Conservation (phyloP, 2,329 filamentous ascomycete species). For the Kalmusia sp. region DNA sequence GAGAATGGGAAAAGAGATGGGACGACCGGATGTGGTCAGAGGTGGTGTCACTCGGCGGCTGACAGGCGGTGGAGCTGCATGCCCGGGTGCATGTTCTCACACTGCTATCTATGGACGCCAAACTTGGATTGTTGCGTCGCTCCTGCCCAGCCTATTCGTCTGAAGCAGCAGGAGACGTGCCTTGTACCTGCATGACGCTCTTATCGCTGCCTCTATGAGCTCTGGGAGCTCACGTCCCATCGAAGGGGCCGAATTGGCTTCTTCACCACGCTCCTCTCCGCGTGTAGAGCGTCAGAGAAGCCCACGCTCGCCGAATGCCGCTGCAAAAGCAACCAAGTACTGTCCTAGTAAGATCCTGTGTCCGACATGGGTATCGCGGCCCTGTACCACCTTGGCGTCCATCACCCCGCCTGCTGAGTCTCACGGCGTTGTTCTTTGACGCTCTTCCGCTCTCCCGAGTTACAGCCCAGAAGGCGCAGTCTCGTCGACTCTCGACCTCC, state of each 20-base stretch:
- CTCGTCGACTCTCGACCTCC: background rate
- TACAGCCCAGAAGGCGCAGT: background rate
- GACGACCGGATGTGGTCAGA: background rate
- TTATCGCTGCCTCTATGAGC: background rate
- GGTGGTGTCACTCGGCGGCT: conserved; percentile 5
- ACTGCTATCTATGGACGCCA: conserved; percentile 7
- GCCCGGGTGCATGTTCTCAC: background rate
- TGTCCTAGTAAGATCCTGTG: background rate
- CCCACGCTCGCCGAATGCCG: background rate
- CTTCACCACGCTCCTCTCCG: background rate
- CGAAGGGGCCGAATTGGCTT: background rate
- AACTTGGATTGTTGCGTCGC: conserved; percentile 14
- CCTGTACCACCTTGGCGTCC: background rate
- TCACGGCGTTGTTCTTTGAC: no score
- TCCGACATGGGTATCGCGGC: background rate
- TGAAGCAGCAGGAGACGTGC: background rate
- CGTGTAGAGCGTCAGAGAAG: background rate
- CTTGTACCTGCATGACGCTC: background rate
- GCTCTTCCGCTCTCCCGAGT: background rate
- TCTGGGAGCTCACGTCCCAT: background rate
- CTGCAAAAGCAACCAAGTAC: background rate
- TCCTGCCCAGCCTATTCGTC: background rate
- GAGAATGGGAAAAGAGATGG: conserved; percentile 1
- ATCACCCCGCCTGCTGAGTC: background rate
- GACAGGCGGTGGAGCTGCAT: conserved; percentile 8